phyloP scores from a whole-genome alignment of 176 grass and related monocot species.

The Eleusine indica region DNA sequence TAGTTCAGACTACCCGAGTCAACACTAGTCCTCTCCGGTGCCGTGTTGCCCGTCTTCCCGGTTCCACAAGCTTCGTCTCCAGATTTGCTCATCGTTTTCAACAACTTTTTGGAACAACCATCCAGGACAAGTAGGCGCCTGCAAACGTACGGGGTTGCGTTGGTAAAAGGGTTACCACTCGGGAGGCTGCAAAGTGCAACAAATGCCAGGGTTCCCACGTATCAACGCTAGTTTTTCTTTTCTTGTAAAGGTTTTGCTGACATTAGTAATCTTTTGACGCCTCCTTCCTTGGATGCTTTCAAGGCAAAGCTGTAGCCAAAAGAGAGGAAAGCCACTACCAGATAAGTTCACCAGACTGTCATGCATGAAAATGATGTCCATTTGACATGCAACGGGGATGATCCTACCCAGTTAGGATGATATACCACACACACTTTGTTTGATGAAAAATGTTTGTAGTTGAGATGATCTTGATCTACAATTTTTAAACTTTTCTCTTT shows the following conservation, averaged over 20 bases:
- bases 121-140: neutral
- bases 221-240: neutral
- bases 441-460: neutral
- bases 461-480: neutral
- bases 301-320: neutral
- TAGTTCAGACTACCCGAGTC: neutral
- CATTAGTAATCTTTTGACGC: neutral
- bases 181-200: neutral
- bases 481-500: neutral
- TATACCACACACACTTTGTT: neutral
- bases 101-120: neutral
- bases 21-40: neutral
- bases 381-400: neutral
- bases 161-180: too few relatives aligned
- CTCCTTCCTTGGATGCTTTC: neutral
- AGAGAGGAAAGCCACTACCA: neutral
- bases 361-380: constrained; percentile 3
- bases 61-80: neutral
- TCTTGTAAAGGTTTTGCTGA: neutral
- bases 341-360: constrained; percentile 7
- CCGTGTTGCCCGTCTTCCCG: neutral
- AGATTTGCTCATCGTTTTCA: neutral
- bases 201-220: neutral
- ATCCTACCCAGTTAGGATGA: neutral
- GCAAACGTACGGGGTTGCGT: neutral